A percentile compares a stretch with the other conserved stretches of the same genome.
Conservation (phyloP, 2,329 filamentous ascomycete genomes). For the Monilinia polystroma region DNA sequence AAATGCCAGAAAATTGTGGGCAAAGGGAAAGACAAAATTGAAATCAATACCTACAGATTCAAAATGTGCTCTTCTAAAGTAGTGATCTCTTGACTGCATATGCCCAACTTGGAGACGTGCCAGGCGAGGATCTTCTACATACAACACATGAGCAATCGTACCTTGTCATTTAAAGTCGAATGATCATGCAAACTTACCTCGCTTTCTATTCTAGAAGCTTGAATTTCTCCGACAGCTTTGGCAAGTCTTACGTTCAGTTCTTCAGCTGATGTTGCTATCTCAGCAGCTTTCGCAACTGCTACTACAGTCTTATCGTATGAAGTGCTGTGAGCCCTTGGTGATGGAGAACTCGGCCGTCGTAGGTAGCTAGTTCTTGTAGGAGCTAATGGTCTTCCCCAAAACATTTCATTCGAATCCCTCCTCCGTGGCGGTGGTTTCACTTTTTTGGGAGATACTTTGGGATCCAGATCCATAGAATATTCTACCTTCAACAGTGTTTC, state of each 20-base stretch:
- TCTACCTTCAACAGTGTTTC: slow-evolving; percentile 37
- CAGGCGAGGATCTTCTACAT: slow-evolving; percentile 60
- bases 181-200: slow-evolving; percentile 46
- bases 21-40: not conserved
- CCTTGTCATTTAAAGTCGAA: not conserved
- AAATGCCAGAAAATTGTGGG: slow-evolving; percentile 31
- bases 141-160: slow-evolving; percentile 16
- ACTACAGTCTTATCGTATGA: slow-evolving; percentile 9
- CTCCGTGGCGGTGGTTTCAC: slow-evolving; percentile 19
- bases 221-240: slow-evolving; percentile 51
- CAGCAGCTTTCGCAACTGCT: slow-evolving; percentile 40
- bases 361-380: slow-evolving; percentile 28
- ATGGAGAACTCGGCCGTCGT: slow-evolving; percentile 13
- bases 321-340: not conserved
- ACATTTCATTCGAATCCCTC: slow-evolving; percentile 27
- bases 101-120: slow-evolving; percentile 57
- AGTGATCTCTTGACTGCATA: slow-evolving; percentile 57
- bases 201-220: slow-evolving; percentile 58
- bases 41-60: slow-evolving; percentile 50
- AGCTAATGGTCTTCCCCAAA: slow-evolving; percentile 35
- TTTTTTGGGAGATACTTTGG: slow-evolving; percentile 6
- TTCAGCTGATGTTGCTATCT: slow-evolving; percentile 44
- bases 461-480: slow-evolving; percentile 24
- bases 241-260: slow-evolving; percentile 53
- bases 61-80: slow-evolving; percentile 58